Evolutionary conservation across 164 flowering plant genomes (phyloP), one percentile per base, ranked within the genome.

Genomic region (Vitis rotundifolia): DNA sequence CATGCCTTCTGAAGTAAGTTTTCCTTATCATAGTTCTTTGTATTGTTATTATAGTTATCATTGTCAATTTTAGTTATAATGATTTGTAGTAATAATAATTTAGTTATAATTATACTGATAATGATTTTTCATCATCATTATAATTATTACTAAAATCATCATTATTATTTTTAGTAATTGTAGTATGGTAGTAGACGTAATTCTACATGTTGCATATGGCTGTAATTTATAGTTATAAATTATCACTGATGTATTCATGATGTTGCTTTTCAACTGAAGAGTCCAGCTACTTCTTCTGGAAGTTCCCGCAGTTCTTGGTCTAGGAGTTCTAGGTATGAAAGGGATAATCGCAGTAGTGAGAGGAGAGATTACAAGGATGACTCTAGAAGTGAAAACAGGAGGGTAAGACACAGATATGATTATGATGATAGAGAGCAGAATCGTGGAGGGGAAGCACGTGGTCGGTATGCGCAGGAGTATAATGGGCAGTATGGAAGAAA

Each of bases 401-500:
- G 80, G 29, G 54, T 19, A 16, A 76, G 83, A 22, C 78, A 76
- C 12, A 80, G 83, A 77, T 18, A 75, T 13, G 58, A 62, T 56
- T 57, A 69, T 59, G 78, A 77, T 59, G 61, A 76, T 13, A 64
- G 67, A 8, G 86, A 80, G 12, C 60, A 55, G 31, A 68, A 49
- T 50, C 63, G 68, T 71, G 74, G 81, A 75, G 79, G 87, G 69
- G 88, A 81, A 49, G 47, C 70, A 37, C 79, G 61, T 73, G 68
- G 73, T 47, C 72, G 78, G n/a, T 59, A 81, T 78, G 88, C 74
- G 29, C 78, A 66, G 16, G 81, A 77, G 7, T 66, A 78, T 53
- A 49, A 61, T 54, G 72, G 79, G 72, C 88, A 80, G 15, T 67
- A 79, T 76, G 82, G 81, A 19, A 80, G 86, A 72, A 88, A 84